Conservation (phyloP, 208 protist species). For the Eutreptiella sp. region DNA sequence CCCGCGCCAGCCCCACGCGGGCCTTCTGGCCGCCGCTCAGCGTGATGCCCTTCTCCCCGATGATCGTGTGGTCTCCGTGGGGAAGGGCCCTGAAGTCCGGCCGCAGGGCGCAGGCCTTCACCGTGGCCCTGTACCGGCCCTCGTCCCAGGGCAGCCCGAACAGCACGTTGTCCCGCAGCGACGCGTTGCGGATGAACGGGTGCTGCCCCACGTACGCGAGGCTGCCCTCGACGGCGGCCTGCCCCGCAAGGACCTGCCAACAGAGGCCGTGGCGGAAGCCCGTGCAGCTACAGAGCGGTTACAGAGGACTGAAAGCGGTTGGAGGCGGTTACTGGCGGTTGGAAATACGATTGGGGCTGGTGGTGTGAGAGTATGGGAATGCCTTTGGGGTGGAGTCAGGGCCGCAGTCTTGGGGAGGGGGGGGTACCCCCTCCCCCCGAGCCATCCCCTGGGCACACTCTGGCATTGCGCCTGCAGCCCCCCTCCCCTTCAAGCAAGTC, state of each 20-base stretch:
- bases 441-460: too few relatives aligned
- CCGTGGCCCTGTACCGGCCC: constrained; percentile 53
- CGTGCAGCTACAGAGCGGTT: too few relatives aligned
- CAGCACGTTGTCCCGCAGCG: constrained; percentile 59
- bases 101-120: constrained; percentile 60
- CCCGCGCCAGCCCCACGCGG: constrained; percentile 67
- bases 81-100: constrained; percentile 64
- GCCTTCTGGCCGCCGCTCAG: constrained; percentile 74
- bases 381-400: too few relatives aligned
- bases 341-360: too few relatives aligned
- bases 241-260: too few relatives aligned
- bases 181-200: constrained; percentile 44
- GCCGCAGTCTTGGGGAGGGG: too few relatives aligned
- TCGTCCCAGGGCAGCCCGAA: constrained; percentile 44
- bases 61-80: constrained; percentile 71
- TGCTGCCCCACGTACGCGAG: constrained; percentile 34
- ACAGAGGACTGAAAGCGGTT: too few relatives aligned
- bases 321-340: too few relatives aligned
- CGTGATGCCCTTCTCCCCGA: constrained; percentile 66
- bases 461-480: too few relatives aligned
- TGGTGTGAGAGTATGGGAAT: too few relatives aligned
- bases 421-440: too few relatives aligned
- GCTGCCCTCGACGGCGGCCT: not conserved
- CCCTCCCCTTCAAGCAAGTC: too few relatives aligned
- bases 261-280: not conserved